A percentile compares a stretch with the other conserved stretches of the same genome.
Conservation (phyloP, 257 asterid species). For the Fraxinus americana region DNA sequence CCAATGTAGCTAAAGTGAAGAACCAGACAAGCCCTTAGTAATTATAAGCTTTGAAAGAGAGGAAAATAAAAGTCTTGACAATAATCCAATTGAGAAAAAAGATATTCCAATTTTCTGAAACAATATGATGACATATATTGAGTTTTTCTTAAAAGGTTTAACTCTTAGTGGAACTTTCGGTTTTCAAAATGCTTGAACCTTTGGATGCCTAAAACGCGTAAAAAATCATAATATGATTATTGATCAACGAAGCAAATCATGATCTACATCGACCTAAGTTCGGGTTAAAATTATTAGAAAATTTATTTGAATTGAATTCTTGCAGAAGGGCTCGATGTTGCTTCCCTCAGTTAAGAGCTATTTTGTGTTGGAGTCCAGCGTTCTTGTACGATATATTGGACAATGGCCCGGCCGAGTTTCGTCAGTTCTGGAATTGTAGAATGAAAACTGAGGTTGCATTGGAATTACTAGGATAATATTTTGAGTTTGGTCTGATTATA, state of each 20-base stretch:
- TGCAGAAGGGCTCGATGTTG: neutral
- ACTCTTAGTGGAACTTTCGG: neutral
- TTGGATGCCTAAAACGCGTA: conserved; percentile 7
- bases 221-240: neutral
- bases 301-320: neutral
- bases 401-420: neutral
- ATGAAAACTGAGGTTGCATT: neutral
- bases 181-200: neutral
- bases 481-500: neutral
- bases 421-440: neutral
- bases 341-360: neutral
- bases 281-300: neutral
- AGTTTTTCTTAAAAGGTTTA: neutral
- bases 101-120: neutral
- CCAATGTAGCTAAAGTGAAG: neutral
- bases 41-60: conserved; percentile 1
- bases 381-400: neutral
- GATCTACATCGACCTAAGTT: conserved; percentile 1
- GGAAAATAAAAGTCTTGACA: neutral
- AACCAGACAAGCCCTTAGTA: neutral
- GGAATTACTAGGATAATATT: neutral
- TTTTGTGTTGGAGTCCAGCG: neutral
- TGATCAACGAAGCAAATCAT: neutral
- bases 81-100: neutral
- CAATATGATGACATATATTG: neutral